Base-by-base conservation (phyloP, 1,139 yeast species). In the Taiozyma onychis region DNA sequence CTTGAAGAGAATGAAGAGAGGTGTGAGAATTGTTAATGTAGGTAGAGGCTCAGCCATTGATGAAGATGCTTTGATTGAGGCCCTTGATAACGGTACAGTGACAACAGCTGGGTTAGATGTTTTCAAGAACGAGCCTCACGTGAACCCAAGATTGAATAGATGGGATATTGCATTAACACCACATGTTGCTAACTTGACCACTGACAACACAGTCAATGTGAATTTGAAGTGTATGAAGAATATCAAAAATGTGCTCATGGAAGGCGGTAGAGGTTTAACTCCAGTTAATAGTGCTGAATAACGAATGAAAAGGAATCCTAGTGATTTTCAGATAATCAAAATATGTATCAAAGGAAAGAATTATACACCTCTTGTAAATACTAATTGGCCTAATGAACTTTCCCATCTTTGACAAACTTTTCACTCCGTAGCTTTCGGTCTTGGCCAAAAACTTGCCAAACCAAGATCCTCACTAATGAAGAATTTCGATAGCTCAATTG, bases 41-140 rank as follows among this genome's bases (percentile, higher is more conserved):
- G 95, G 95, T 1, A 75, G 96, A 57, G 96, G 96, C 0, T 65
- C 75, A 4, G 78, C 88, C 34, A 73, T 90, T 52, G 85, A 88
- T 61, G 95, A 87, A 60, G 72, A 74, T 22, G 95, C 85, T 1
- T 71, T 89, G 46, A 76, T 87, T 1, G 73, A 71, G 4, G 96
- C 88, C 0, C 73, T 90, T 51, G 74, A 81, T 55, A 60, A 72
- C 4, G 95, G 95, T 1, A 79, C 83, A 54, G 75, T 90, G 2
- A 66, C 76, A 13, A 79, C 83, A 60, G 93, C 85, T 13, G 97
- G 96, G 0, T 70, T 88, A 45, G 96, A 88, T 62, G 96, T 88
- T 6, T 87, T 72, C 65, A 86, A 81, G 58, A 66, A 77, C 41
- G 96, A 88, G 65, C 89, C 89, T 4, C 47, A 49, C 1, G 75